A percentile compares a stretch with the other conserved stretches of the same genome.
Conservation (phyloP, 2,329 filamentous ascomycete genomes). For the Blastomyces parvus region DNA sequence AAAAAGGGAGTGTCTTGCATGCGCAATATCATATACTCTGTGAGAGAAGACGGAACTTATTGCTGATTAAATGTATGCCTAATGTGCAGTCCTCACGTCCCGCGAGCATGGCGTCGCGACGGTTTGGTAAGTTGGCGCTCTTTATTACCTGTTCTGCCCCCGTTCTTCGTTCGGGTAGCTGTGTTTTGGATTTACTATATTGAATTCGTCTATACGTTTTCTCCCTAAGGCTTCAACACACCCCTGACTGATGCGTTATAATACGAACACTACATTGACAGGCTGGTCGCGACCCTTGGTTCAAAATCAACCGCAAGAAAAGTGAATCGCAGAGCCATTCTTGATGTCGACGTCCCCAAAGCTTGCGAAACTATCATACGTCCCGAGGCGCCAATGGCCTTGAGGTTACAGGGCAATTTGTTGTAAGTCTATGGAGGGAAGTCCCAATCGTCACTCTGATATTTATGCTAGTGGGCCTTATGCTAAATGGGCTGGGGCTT, state of each 20-base stretch:
- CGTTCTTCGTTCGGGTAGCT: neutral
- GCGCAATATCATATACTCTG: neutral
- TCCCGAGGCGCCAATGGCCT: slow-evolving; percentile 75
- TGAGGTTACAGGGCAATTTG: slow-evolving; percentile 81
- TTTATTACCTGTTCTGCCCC: neutral
- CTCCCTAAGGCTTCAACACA: too few relatives aligned
- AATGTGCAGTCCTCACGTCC: slow-evolving; percentile 59
- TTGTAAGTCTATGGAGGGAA: slow-evolving; percentile 44
- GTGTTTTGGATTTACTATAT: neutral
- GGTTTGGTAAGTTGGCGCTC: slow-evolving; percentile 59
- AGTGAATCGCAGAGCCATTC: slow-evolving; percentile 75
- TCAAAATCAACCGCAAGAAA: slow-evolving; percentile 60
- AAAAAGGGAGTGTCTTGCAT: neutral
- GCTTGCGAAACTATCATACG: slow-evolving; percentile 83
- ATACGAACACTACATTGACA: slow-evolving; percentile 30
- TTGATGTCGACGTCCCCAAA: slow-evolving; percentile 74
- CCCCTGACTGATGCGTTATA: neutral
- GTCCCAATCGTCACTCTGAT: neutral
- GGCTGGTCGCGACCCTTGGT: slow-evolving; percentile 86
- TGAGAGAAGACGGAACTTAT: neutral
- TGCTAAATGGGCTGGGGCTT: slow-evolving; percentile 16
- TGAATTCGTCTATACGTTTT: neutral
- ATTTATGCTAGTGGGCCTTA: neutral
- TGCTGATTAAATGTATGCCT: neutral
- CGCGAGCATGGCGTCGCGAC: slow-evolving; percentile 88